phyloP scores from a whole-genome alignment of 306 rosid species.

The Trifolium pratense region DNA sequence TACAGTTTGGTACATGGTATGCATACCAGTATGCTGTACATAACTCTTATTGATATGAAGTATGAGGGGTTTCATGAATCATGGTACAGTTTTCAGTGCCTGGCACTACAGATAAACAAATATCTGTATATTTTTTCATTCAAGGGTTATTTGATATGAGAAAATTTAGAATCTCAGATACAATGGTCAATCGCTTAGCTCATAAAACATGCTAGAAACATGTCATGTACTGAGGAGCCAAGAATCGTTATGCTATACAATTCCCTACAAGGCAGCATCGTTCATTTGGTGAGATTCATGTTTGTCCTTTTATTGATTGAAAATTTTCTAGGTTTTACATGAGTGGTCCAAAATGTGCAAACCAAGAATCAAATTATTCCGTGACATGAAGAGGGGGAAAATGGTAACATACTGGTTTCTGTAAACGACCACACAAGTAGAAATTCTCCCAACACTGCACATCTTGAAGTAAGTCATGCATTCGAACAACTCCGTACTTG shows the following conservation, averaged over 20 bases:
- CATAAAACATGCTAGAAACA: conserved; percentile 24
- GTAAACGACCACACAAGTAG: conserved; percentile 92
- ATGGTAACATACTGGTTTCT: conserved; percentile 73
- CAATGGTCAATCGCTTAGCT: conserved; percentile 6
- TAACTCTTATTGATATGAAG: too few relatives aligned
- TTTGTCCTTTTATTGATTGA: conserved; percentile 28
- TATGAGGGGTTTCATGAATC: too few relatives aligned
- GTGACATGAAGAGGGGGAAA: conserved; percentile 19
- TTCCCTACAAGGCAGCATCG: not conserved
- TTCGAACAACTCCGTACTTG: conserved; percentile 87
- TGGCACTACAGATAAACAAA: not conserved
- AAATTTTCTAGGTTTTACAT: not conserved
- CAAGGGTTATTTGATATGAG: conserved; percentile 4
- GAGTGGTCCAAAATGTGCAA: conserved; percentile 19
- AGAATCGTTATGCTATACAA: conserved; percentile 19
- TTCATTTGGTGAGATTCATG: not conserved
- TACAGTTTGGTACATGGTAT: not conserved
- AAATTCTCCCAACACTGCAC: conserved; percentile 76
- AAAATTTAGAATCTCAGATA: conserved; percentile 9
- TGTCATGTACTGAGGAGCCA: conserved; percentile 10
- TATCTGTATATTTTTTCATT: conserved; percentile 1
- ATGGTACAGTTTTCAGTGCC: too few relatives aligned
- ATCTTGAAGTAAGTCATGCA: conserved; percentile 81
- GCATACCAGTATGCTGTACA: too few relatives aligned
- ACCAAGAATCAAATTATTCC: conserved; percentile 32